phyloP scores from a whole-genome alignment of 2,329 filamentous ascomycete genomes.

The Talaromyces sp. region DNA sequence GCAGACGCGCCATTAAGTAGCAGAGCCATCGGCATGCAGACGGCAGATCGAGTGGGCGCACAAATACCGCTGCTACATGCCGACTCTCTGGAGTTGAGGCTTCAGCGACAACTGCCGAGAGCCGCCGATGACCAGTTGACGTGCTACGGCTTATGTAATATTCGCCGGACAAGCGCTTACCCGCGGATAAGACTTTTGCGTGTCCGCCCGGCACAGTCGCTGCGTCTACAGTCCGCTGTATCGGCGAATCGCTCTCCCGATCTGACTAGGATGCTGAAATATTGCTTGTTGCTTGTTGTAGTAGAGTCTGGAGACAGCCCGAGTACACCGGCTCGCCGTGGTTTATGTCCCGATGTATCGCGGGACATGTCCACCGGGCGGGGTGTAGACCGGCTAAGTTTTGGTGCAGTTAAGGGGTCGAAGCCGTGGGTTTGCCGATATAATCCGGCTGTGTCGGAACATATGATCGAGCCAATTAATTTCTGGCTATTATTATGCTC shows the following conservation, averaged over 20 bases:
- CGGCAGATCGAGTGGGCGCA: slow-evolving; percentile 2
- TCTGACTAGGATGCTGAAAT: not conserved
- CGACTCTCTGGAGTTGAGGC: not conserved
- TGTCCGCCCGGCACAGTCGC: not conserved
- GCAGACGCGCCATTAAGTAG: not conserved
- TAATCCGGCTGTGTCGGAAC: not conserved
- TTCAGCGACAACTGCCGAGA: not conserved
- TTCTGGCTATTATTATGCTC: not conserved
- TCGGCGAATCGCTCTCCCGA: not conserved
- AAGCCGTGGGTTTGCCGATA: not conserved
- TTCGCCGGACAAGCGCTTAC: slow-evolving; percentile 10
- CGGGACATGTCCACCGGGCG: too few relatives aligned
- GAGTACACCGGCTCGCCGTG: not conserved
- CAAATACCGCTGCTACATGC: slow-evolving; percentile 8
- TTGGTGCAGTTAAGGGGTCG: not conserved
- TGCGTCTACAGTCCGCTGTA: not conserved
- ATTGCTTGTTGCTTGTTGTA: not conserved
- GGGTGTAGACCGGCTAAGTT: not conserved
- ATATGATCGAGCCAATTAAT: not conserved
- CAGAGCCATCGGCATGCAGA: not conserved
- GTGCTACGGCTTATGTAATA: not conserved
- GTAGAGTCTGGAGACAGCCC: not conserved
- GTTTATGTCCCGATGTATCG: not conserved
- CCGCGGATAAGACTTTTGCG: not conserved
- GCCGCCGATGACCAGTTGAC: not conserved